Evolutionary conservation across 2,329 filamentous ascomycete genomes (phyloP).

Genomic region (Sporothrix variecibatus): DNA sequence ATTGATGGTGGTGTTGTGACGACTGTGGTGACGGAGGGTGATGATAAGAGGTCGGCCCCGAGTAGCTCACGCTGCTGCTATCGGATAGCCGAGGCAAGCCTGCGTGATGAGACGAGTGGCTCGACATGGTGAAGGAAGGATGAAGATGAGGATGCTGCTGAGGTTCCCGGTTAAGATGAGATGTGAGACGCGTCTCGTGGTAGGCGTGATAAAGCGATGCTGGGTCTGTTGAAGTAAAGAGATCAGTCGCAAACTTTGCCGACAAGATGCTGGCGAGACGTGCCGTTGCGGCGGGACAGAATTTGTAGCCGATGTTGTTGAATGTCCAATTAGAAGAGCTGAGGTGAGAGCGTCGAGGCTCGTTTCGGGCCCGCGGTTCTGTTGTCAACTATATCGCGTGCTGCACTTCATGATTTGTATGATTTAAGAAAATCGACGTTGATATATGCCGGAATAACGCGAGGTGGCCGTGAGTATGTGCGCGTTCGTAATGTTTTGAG

Average conservation of each 20-base stretch:
- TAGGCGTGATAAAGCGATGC: not conserved
- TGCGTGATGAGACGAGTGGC: slow-evolving; percentile 23
- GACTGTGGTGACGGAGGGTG: not conserved
- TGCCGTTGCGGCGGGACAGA: not conserved
- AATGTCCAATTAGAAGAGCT: not conserved
- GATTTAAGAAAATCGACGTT: no score
- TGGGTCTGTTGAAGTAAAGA: not conserved
- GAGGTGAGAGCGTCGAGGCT: slow-evolving; percentile 7
- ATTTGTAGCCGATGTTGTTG: not conserved
- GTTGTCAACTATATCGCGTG: not conserved
- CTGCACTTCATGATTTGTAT: not conserved
- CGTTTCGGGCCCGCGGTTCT: not conserved
- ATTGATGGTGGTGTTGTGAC: not conserved
- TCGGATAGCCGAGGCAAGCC: slow-evolving; percentile 29
- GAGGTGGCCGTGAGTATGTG: not conserved
- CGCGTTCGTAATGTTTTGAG: not conserved
- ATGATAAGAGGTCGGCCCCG: slow-evolving; percentile 30
- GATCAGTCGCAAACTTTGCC: not conserved
- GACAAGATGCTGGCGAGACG: not conserved
- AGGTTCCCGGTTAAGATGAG: not conserved
- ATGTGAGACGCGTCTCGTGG: not conserved
- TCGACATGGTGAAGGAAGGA: slow-evolving; percentile 13
- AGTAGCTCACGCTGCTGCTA: slow-evolving; percentile 28
- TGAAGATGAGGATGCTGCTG: not conserved
- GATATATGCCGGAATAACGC: not conserved